These are phyloP conservation scores for Echeveria elegans DNA, from an alignment of 164 flowering plant genomes.

Conservation along the genomic window DNA sequence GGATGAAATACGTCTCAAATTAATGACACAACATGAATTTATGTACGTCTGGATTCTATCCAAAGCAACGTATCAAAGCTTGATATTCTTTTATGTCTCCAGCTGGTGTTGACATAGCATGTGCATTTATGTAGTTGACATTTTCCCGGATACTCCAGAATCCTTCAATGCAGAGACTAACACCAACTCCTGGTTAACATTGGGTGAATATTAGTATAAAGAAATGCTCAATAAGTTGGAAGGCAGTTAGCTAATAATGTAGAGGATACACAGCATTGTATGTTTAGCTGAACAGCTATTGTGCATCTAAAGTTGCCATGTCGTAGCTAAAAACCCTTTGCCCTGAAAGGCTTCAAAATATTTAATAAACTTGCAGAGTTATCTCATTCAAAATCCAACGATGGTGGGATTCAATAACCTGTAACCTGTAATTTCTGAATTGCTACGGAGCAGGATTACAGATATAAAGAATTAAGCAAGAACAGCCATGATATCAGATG, in stretches of 20 bases:
- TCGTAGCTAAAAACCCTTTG: no score
- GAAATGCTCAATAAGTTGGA: neutral
- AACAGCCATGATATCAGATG: constrained; percentile 76
- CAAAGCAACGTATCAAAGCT: constrained; percentile 84
- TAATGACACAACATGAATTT: neutral
- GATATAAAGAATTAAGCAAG: constrained; percentile 17
- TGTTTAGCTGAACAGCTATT: neutral
- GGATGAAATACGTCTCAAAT: constrained; percentile 1
- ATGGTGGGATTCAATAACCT: no score
- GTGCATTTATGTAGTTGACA: constrained; percentile 52
- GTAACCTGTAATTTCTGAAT: no score
- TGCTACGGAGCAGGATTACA: no score
- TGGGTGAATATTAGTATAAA: neutral
- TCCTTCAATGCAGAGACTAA: constrained; percentile 74
- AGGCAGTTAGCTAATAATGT: neutral
- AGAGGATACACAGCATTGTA: neutral
- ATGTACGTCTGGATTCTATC: constrained; percentile 72
- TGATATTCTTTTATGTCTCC: constrained; percentile 86
- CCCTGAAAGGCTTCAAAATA: no score
- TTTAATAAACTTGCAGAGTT: no score
- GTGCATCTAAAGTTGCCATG: no score
- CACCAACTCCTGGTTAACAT: constrained; percentile 55
- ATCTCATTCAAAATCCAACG: no score
- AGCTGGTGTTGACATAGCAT: constrained; percentile 90
- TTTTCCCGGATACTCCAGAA: constrained; percentile 82